Percentiles rank a stretch among this genome's conserved stretches.
These are phyloP conservation scores for Cystofilobasidium capitatum DNA, from an alignment of 768 basidiomycete species.

Conservation along the genomic window DNA sequence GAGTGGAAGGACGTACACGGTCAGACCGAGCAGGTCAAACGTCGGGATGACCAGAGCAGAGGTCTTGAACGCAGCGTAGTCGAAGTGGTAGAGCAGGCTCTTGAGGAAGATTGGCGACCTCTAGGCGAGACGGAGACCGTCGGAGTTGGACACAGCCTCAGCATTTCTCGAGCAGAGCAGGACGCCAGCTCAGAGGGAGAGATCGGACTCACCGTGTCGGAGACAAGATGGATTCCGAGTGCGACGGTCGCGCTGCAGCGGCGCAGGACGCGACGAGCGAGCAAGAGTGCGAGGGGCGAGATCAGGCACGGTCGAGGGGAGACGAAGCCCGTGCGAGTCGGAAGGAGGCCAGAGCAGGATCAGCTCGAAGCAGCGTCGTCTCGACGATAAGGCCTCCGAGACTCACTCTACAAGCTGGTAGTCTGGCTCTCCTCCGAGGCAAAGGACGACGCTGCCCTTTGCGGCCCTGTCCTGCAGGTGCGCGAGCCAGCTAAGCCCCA, in stretches of 20 bases:
- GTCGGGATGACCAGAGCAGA: background rate
- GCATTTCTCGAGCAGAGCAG: too few species aligned
- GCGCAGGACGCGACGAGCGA: background rate
- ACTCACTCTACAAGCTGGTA: background rate
- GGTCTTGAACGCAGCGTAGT: constrained; percentile 1
- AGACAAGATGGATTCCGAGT: background rate
- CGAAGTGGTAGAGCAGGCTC: background rate
- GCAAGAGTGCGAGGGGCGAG: background rate
- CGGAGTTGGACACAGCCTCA: too few species aligned
- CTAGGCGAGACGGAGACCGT: background rate
- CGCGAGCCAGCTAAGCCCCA: background rate
- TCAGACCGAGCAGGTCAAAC: background rate
- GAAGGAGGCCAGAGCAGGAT: too few species aligned
- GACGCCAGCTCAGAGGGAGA: background rate
- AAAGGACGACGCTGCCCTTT: background rate
- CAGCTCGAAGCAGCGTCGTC: background rate
- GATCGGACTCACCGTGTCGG: background rate
- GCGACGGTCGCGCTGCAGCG: background rate
- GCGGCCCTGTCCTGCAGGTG: background rate
- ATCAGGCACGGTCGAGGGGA: background rate
- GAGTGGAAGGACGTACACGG: background rate
- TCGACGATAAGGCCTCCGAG: too few species aligned
- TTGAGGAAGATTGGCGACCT: background rate
- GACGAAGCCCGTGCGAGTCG: too few species aligned
- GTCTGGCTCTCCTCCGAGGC: background rate